Evolutionary conservation across 1,284 basidiomycete species (phyloP), one percentile per base, ranked within the genome.

Genomic region (Sutorius eximius): DNA sequence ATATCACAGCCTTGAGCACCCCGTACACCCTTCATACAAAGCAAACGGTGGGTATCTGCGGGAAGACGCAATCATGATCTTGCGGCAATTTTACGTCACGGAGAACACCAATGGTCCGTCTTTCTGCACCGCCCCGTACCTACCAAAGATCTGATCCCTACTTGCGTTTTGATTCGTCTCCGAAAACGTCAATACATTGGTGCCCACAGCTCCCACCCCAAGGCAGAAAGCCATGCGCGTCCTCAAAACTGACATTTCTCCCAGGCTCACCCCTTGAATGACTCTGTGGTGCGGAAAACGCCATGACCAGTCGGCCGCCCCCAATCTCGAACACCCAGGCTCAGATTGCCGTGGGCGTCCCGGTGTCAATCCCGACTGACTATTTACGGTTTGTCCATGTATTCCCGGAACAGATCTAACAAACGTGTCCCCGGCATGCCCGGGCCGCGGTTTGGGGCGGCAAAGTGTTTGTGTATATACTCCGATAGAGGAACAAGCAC

Each of bases 61-160:
- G 34, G 93, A 98, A 66, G 93, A 97, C 59, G 95, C 96, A 8
- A 98, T 99, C 68, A 89, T 99, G 86, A 81, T 97, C 40, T 76
- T 99, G 20, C 87, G 97, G 10, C 82, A 90, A 34, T 99, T 99
- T 73, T 99, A 99, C 73, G 83, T 98, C 64, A 95, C 93, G 0
- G 94, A 98, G 71, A 99, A 99, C 70, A 78, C 79, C 9, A 95
- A 96, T 66, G 95, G 95, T 94, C 60, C 47, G 81, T 70, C 10
- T 12, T 45, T 27, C 37, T 10, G n/a, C 11, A 32, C 15, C 15
- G 24, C 13, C 52, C 32, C 40, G 27, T 49, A 41, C 15, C 34
- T 52, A 49, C 37, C 13, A 34, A 22, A 15, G 13, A 43, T 29
- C n/a, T 37, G 24, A 29, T 37, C 33, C 29, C n/a, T 32, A 6